Evolutionary conservation across 768 basidiomycete species (phyloP).

Genomic region (Trametes punicea): DNA sequence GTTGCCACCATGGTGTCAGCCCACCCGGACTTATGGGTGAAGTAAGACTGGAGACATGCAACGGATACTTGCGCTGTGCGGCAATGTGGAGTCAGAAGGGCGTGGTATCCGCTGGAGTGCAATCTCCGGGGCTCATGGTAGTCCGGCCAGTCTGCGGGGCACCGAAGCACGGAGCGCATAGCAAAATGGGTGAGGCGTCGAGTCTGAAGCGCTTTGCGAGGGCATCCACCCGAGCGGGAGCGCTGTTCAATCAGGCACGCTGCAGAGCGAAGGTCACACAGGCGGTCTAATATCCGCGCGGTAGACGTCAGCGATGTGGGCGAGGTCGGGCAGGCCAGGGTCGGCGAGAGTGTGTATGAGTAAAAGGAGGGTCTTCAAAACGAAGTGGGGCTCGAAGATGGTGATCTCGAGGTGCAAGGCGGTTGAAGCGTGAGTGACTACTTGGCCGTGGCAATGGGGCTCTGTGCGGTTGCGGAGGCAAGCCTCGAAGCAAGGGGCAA

Average conservation of each 20-base stretch:
- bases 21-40: background rate
- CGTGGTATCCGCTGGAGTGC: slow-evolving; percentile 14
- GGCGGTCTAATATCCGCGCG: slow-evolving; percentile 2
- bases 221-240: slow-evolving; percentile 12
- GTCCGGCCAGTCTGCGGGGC: slow-evolving; percentile 11
- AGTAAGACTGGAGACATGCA: background rate
- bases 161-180: background rate
- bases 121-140: slow-evolving; percentile 23
- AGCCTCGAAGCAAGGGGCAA: too few relatives aligned
- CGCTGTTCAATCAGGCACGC: background rate
- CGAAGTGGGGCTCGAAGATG: slow-evolving; percentile 3
- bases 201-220: slow-evolving; percentile 8
- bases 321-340: slow-evolving; percentile 12
- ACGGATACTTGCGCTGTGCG: background rate
- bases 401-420: background rate
- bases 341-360: slow-evolving; percentile 15
- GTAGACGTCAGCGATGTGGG: slow-evolving; percentile 10
- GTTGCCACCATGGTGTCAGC: background rate
- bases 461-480: too few relatives aligned
- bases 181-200: background rate
- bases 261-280: background rate
- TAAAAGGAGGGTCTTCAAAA: slow-evolving; percentile 13
- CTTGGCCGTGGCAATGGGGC: too few relatives aligned
- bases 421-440: background rate
- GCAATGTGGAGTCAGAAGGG: slow-evolving; percentile 1